Percentiles rank a stretch among this genome's conserved stretches.
Evolutionary conservation across 2,329 filamentous ascomycete genomes (phyloP).

Genomic region (Orbilia javanica): DNA sequence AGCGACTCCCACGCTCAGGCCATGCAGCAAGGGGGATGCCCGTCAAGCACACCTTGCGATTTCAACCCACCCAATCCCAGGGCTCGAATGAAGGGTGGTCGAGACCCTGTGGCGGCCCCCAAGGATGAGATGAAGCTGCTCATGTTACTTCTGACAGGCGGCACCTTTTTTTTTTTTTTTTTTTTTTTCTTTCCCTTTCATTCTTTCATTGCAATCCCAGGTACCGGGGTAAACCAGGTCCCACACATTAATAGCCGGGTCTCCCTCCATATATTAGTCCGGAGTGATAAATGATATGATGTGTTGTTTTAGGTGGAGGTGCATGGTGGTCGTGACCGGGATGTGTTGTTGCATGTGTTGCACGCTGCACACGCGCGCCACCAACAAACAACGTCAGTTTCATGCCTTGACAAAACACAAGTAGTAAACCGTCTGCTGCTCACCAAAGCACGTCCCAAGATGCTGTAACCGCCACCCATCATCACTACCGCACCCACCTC

Average conservation of each 20-base stretch:
- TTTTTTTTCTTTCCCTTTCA: background rate
- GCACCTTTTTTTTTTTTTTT: background rate
- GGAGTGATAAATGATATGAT: background rate
- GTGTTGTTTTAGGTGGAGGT: background rate
- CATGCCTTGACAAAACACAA: slow-evolving; percentile 1
- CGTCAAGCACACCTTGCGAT: slow-evolving; percentile 16
- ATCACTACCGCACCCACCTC: background rate
- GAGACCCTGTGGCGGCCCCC: slow-evolving; percentile 21
- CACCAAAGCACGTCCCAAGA: slow-evolving; percentile 5
- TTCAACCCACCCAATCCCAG: slow-evolving; percentile 9
- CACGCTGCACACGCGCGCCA: background rate
- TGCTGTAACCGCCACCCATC: background rate
- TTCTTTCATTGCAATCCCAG: no score
- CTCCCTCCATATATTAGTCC: no score
- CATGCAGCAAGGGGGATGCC: slow-evolving; percentile 25
- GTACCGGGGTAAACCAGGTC: no score
- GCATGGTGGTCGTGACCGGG: background rate
- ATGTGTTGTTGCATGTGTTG: slow-evolving; percentile 15
- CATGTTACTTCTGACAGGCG: slow-evolving; percentile 15
- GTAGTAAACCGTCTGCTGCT: background rate
- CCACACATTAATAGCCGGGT: no score
- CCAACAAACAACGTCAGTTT: background rate
- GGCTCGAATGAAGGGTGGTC: background rate
- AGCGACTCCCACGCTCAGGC: slow-evolving; percentile 34
- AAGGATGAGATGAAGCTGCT: slow-evolving; percentile 11